Conservation (phyloP, 1,284 basidiomycete species). For the Thelephora terrestris region DNA sequence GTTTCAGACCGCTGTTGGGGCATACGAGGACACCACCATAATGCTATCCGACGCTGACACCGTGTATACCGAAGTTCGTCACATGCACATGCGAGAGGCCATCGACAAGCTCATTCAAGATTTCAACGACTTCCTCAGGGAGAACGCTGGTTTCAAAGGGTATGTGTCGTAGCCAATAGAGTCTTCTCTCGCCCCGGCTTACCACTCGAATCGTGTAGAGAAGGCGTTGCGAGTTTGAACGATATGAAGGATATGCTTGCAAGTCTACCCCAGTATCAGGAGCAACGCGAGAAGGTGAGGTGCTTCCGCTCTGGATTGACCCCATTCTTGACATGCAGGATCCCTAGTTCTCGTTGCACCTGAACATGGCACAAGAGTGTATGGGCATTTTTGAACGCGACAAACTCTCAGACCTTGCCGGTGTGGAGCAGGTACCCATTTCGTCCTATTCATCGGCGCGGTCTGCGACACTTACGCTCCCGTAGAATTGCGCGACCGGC, state of each 20-base stretch:
- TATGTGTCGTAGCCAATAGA: slow-evolving; percentile 24
- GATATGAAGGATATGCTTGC: slow-evolving; percentile 99
- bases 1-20: slow-evolving; percentile 75
- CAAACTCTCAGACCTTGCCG: slow-evolving; percentile 78
- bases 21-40: slow-evolving; percentile 82
- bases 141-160: slow-evolving; percentile 89
- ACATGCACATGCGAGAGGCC: slow-evolving; percentile 97
- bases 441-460: not conserved
- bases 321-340: not conserved
- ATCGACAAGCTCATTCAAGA: slow-evolving; percentile 94
- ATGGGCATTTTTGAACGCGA: slow-evolving; percentile 90
- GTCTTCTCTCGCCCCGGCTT: slow-evolving; percentile 1
- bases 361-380: slow-evolving; percentile 96
- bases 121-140: slow-evolving; percentile 89
- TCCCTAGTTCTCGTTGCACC: slow-evolving; percentile 82
- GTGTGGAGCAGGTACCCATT: slow-evolving; percentile 77
- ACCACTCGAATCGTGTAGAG: slow-evolving; percentile 28
- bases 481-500: slow-evolving; percentile 85
- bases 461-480: not conserved
- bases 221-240: slow-evolving; percentile 81
- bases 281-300: slow-evolving; percentile 85
- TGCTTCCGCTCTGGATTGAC: not conserved
- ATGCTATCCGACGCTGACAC: slow-evolving; percentile 78
- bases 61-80: slow-evolving; percentile 88
- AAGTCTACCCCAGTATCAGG: slow-evolving; percentile 89